Percentiles rank a stretch among this genome's conserved stretches.
phyloP scores from a whole-genome alignment of 2,329 filamentous ascomycete genomes.

The Trichoderma arundinaceum region DNA sequence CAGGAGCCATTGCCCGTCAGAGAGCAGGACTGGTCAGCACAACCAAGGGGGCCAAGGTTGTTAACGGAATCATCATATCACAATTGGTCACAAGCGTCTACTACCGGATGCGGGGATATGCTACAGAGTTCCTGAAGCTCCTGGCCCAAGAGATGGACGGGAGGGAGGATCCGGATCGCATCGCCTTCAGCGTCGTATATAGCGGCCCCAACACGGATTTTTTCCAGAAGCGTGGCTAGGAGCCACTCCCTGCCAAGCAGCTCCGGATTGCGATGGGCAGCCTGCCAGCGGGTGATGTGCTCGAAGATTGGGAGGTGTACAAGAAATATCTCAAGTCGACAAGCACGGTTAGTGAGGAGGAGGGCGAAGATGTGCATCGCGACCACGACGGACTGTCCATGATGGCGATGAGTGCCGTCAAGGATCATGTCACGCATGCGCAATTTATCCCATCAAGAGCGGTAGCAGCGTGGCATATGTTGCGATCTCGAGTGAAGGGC shows the following conservation, averaged over 20 bases:
- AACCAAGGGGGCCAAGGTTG: conserved; percentile 36
- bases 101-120: conserved; percentile 45
- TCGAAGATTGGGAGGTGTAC: too few relatives aligned
- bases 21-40: conserved; percentile 35
- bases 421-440: conserved; percentile 41
- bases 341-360: too few relatives aligned
- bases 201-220: conserved; percentile 44
- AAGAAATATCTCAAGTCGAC: too few relatives aligned
- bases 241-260: conserved; percentile 41
- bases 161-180: conserved; percentile 28
- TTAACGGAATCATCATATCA: conserved; percentile 43
- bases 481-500: conserved; percentile 38
- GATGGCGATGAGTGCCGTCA: conserved; percentile 23
- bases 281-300: too few relatives aligned
- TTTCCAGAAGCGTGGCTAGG: conserved; percentile 46
- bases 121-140: conserved; percentile 43
- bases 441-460: conserved; percentile 43
- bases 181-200: conserved; percentile 46
- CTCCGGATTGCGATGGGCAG: conserved; percentile 42
- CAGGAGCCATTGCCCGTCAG: conserved; percentile 44
- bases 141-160: conserved; percentile 38
- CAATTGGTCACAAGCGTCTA: conserved; percentile 46
- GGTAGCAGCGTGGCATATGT: conserved; percentile 44
- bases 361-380: too few relatives aligned
- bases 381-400: not conserved